Conservation (phyloP, 2,329 filamentous ascomycete species). For the Xylaria sp. region DNA sequence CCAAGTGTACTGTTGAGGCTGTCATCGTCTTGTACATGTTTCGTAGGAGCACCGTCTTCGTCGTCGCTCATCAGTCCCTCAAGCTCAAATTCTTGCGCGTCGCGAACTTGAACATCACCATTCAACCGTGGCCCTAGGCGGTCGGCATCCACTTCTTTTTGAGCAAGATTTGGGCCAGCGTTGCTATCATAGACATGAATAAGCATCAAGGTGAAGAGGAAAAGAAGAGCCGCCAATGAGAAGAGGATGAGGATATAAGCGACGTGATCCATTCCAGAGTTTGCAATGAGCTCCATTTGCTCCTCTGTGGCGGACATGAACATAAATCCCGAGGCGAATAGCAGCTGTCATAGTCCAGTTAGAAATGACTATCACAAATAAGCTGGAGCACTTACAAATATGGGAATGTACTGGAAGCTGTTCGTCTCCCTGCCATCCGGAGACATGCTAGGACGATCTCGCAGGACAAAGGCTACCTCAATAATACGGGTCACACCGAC, state of each 20-base stretch:
- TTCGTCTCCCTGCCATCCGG: constrained; percentile 75
- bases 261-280: constrained; percentile 84
- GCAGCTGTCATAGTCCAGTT: constrained; percentile 65
- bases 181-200: constrained; percentile 82
- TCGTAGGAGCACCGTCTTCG: constrained; percentile 69
- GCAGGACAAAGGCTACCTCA: constrained; percentile 89
- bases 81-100: constrained; percentile 93
- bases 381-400: constrained; percentile 68
- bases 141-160: constrained; percentile 55
- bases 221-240: constrained; percentile 89
- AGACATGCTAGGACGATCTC: constrained; percentile 73
- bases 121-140: constrained; percentile 52
- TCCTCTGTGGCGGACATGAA: constrained; percentile 99
- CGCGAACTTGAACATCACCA: constrained; percentile 62
- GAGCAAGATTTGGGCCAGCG: constrained; percentile 52
- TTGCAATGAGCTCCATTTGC: constrained; percentile 83
- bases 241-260: constrained; percentile 93
- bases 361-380: constrained; percentile 33
- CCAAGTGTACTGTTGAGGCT: constrained; percentile 60
- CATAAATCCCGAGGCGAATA: constrained; percentile 92
- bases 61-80: constrained; percentile 91
- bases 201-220: constrained; percentile 90
- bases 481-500: constrained; percentile 86
- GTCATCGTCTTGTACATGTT: constrained; percentile 47
- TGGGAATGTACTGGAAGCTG: constrained; percentile 77